These are phyloP conservation scores for Tolypocladium guangdongense DNA, from an alignment of 2,329 filamentous ascomycete genomes.

Conservation along the genomic window DNA sequence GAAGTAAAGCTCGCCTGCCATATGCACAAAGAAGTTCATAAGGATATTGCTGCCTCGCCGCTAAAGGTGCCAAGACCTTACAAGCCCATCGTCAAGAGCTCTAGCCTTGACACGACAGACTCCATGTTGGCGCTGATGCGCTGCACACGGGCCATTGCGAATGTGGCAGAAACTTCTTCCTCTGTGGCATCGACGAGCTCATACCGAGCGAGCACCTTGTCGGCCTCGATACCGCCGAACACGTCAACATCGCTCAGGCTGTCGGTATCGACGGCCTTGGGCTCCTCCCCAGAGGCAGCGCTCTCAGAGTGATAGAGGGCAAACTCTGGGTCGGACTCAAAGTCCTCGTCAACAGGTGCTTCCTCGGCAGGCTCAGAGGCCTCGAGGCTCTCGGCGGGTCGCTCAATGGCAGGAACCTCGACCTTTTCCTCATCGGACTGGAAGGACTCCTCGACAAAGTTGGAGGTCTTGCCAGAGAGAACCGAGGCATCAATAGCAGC, in stretches of 20 bases:
- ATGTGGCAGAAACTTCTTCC: constrained; percentile 31
- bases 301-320: constrained; percentile 44
- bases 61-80: constrained; percentile 7
- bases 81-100: constrained; percentile 24
- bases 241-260: constrained; percentile 28
- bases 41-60: background rate
- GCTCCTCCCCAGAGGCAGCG: constrained; percentile 11
- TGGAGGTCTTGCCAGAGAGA: constrained; percentile 61
- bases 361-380: constrained; percentile 15
- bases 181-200: constrained; percentile 52
- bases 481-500: constrained; percentile 45
- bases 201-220: constrained; percentile 53
- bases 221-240: constrained; percentile 45
- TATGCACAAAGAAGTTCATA: constrained; percentile 1
- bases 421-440: constrained; percentile 42
- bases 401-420: constrained; percentile 42
- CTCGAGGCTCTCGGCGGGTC: constrained; percentile 26
- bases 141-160: constrained; percentile 39
- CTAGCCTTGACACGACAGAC: constrained; percentile 24
- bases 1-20: background rate
- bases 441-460: constrained; percentile 36
- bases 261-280: constrained; percentile 31
- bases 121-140: constrained; percentile 31
- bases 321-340: constrained; percentile 52
- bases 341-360: constrained; percentile 37